Evolutionary conservation across 331 rosid genomes (phyloP).

Genomic region (Quercus tomentella): DNA sequence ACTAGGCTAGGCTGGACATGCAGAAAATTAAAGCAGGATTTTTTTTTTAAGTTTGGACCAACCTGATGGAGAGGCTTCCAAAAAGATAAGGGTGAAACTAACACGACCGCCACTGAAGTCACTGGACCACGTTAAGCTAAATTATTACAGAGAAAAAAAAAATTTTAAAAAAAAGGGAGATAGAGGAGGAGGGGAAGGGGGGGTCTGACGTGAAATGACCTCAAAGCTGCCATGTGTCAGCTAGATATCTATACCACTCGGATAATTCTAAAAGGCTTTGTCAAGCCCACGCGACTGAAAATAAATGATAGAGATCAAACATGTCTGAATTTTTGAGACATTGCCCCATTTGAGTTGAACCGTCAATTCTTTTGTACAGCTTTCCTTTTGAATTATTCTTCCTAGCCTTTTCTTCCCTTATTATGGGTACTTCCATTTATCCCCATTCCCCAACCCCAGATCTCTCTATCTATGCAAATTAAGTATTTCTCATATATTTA

Average conservation of each 20-base stretch:
- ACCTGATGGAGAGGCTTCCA: neutral
- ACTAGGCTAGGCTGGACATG: neutral
- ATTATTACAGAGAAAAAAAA: neutral
- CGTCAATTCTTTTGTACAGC: neutral
- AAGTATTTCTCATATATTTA: neutral
- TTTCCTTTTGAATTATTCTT: neutral
- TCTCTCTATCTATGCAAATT: too few species aligned
- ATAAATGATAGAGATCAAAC: constrained; percentile 28
- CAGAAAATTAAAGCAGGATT: too few species aligned
- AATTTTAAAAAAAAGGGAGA: too few species aligned
- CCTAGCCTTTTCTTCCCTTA: neutral
- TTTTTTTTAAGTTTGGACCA: neutral
- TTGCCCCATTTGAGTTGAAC: constrained; percentile 12
- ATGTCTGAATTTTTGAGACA: constrained; percentile 45
- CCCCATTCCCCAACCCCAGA: too few species aligned
- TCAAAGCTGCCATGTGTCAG: constrained; percentile 7
- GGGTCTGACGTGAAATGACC: constrained; percentile 12
- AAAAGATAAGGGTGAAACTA: constrained; percentile 2
- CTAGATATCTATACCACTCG: neutral
- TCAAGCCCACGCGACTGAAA: constrained; percentile 12
- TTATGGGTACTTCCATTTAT: too few species aligned
- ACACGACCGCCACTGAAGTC: constrained; percentile 11
- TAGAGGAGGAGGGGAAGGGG: too few species aligned
- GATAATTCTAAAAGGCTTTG: constrained; percentile 1
- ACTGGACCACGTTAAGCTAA: constrained; percentile 15